Percentiles rank a stretch among this genome's conserved stretches.
These are phyloP conservation scores for Takakia lepidozioides DNA, from an alignment of 225 moss, liverwort and hornwort genomes.

Conservation along the genomic window DNA sequence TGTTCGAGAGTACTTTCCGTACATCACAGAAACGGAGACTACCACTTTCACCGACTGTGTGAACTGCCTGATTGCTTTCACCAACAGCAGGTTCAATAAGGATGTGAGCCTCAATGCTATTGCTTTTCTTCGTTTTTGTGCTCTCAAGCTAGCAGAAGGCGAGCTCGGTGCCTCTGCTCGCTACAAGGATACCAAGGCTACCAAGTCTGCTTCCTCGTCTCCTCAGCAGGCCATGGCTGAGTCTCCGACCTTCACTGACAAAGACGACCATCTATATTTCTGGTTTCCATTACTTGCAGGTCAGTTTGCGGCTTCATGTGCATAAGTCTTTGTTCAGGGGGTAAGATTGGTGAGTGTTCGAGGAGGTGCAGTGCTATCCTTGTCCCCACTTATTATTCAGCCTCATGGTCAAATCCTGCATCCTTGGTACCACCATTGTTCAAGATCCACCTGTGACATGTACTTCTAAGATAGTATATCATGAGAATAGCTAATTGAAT, in stretches of 20 bases:
- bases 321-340: too few species aligned
- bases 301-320: too few species aligned
- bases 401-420: neutral
- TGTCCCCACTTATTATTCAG: too few species aligned
- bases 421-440: neutral
- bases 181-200: conserved; percentile 48
- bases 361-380: too few species aligned
- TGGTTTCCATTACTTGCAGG: conserved; percentile 99
- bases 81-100: conserved; percentile 96
- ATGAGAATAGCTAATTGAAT: too few species aligned
- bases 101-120: conserved; percentile 99
- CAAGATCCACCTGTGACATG: too few species aligned
- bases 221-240: conserved; percentile 41
- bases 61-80: conserved; percentile 97
- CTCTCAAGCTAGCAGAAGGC: conserved; percentile 95
- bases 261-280: conserved; percentile 98
- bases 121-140: conserved; percentile 96
- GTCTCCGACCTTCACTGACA: conserved; percentile 89
- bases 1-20: conserved; percentile 95
- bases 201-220: conserved; percentile 28
- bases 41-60: conserved; percentile 99
- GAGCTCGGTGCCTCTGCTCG: conserved; percentile 77
- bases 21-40: conserved; percentile 98
- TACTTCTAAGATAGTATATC: too few species aligned
- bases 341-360: too few species aligned